Percentiles rank a stretch among this genome's conserved stretches.
Evolutionary conservation across 495 filamentous ascomycete species (phyloP).

Genomic region (Ascobolus immersus): DNA sequence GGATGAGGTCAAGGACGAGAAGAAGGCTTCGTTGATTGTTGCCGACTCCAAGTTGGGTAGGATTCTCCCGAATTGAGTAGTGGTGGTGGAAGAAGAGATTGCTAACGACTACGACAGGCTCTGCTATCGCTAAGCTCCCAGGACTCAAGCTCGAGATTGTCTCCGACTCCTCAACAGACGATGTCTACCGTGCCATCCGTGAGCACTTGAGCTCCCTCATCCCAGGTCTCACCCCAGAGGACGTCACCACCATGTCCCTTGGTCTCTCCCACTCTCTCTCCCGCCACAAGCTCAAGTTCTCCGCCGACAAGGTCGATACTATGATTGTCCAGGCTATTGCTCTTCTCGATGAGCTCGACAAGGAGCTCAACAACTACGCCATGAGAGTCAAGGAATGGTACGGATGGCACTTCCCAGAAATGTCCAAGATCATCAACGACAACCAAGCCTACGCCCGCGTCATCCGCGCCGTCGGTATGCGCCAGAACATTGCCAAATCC

Average conservation of each 20-base stretch:
- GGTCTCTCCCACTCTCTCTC: slow-evolving; percentile 93
- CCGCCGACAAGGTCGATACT: slow-evolving; percentile 92
- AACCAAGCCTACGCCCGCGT: slow-evolving; percentile 82
- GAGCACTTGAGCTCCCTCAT: slow-evolving; percentile 74
- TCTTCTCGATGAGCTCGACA: slow-evolving; percentile 86
- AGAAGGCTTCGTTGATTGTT: slow-evolving; percentile 85
- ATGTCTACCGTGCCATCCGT: slow-evolving; percentile 82
- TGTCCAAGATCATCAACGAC: slow-evolving; percentile 91
- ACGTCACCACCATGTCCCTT: slow-evolving; percentile 74
- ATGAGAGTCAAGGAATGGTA: slow-evolving; percentile 99
- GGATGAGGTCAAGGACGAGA: slow-evolving; percentile 83
- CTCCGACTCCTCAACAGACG: slow-evolving; percentile 61
- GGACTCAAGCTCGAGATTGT: slow-evolving; percentile 59
- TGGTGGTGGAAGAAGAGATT: slow-evolving; percentile 1
- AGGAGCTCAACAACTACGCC: slow-evolving; percentile 93
- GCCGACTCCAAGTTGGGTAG: slow-evolving; percentile 78
- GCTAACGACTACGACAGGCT: slow-evolving; percentile 22
- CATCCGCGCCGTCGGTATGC: slow-evolving; percentile 69
- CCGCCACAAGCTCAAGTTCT: slow-evolving; percentile 97
- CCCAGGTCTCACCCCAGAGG: slow-evolving; percentile 59
- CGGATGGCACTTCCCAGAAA: slow-evolving; percentile 97
- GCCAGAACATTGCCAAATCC: slow-evolving; percentile 40
- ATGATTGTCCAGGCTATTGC: slow-evolving; percentile 98
- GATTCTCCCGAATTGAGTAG: no score
- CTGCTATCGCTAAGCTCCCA: slow-evolving; percentile 78